Percentiles rank a stretch among this genome's conserved stretches.
phyloP scores from a whole-genome alignment of 75 land plant species.

The Cryptomeria japonica region DNA sequence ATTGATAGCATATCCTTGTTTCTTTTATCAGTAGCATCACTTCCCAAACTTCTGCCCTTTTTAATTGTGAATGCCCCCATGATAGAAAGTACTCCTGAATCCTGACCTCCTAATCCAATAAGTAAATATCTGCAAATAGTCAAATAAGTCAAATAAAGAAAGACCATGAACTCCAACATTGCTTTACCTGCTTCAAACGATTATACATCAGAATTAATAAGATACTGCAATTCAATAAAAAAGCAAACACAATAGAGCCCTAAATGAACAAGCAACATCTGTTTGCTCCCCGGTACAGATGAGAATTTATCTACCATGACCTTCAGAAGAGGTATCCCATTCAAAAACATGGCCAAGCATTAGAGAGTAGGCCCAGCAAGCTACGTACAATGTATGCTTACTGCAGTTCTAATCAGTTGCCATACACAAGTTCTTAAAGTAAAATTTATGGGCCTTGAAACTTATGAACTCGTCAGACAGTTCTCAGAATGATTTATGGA shows the following conservation, averaged over 20 bases:
- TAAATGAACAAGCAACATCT: neutral
- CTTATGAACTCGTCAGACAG: neutral
- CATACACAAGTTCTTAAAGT: neutral
- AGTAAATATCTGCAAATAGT: neutral
- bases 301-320: neutral
- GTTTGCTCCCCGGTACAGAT: neutral
- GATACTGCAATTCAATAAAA: neutral
- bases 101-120: neutral
- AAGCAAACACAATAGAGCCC: neutral
- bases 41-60: neutral
- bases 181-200: neutral
- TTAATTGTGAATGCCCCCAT: neutral
- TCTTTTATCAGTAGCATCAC: neutral
- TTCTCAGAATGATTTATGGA: neutral
- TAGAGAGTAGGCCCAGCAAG: neutral
- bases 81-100: neutral
- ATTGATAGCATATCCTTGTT: neutral
- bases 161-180: neutral
- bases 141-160: neutral
- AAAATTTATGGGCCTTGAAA: neutral
- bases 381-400: neutral
- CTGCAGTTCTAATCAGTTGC: neutral
- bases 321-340: neutral
- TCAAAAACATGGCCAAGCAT: neutral
- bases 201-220: neutral